These are phyloP conservation scores for Barnettozyma hawaiiensis DNA, from an alignment of 1,139 yeast genomes.

Conservation along the genomic window DNA sequence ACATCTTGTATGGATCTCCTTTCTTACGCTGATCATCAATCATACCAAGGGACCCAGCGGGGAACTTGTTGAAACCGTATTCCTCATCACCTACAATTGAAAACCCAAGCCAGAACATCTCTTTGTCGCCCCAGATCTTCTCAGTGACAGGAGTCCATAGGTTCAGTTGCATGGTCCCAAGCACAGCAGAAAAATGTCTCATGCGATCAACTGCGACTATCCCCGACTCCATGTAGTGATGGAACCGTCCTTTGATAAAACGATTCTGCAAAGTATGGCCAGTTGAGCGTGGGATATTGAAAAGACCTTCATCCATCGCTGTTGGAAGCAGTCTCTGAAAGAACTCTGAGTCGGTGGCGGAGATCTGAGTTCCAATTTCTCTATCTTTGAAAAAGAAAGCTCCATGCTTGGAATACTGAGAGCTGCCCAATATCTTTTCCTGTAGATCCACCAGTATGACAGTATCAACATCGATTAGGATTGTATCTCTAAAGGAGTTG, in stretches of 20 bases:
- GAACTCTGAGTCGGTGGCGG: constrained; percentile 30
- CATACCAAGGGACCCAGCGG: neutral
- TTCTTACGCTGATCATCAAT: neutral
- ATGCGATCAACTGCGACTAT: constrained; percentile 41
- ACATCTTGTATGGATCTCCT: constrained; percentile 34
- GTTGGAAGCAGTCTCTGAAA: constrained; percentile 32
- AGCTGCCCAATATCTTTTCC: constrained; percentile 32
- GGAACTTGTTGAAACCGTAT: constrained; percentile 17
- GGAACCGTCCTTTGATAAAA: constrained; percentile 43
- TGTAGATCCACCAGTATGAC: constrained; percentile 36
- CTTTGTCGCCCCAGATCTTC: constrained; percentile 49
- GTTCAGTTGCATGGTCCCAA: constrained; percentile 38
- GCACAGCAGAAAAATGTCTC: constrained; percentile 38
- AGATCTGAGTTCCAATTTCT: constrained; percentile 14
- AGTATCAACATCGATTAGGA: constrained; percentile 48
- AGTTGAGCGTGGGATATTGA: constrained; percentile 35
- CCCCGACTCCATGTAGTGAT: constrained; percentile 48
- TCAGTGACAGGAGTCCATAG: constrained; percentile 22
- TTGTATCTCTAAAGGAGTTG: constrained; percentile 45
- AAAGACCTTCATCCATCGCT: constrained; percentile 29
- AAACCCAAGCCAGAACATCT: constrained; percentile 47
- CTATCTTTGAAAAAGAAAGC: constrained; percentile 43
- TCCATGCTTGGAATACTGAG: constrained; percentile 34
- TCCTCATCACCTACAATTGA: constrained; percentile 24
- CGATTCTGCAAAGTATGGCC: constrained; percentile 31